Base-by-base conservation (phyloP, 1,139 yeast genomes). In the Suhomyces wounanorum region DNA sequence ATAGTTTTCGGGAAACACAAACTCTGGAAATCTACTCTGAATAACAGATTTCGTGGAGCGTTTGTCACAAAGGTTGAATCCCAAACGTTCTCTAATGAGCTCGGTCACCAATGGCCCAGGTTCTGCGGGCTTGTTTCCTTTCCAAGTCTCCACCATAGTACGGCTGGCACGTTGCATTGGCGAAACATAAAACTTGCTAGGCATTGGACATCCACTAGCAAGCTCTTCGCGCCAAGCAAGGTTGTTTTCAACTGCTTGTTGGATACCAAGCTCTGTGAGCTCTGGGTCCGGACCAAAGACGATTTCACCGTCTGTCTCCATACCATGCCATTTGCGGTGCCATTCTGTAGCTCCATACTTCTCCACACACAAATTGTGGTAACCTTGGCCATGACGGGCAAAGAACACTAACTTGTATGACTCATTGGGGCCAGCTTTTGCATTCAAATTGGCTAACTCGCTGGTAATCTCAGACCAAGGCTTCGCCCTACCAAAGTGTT, bases 261-360 rank as follows among this genome's bases (percentile, higher is more conserved):
- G 55, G 23, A 62, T 51, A 1, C 81, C 80, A 50, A 69, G 62
- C 2, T 62, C 68, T 14, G 79, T 75, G 55, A 77, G 70, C 41
- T 68, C 70, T 8, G 81, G 76, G 57, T 77, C 81, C 0, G 81
- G 81, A 2, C 73, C 82, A 75, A 78, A 75, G 2, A 67, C 70
- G n/a, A 72, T 64, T 38, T 73, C 69, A 11, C 77, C 80, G 54
- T 76, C 79, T 1, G 78, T 77, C 45, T 66, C 67, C 44, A 72
- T 50, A 44, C 65, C 67, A 43, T 73, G 69, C 79, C 80, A 76
- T 50, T 74, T 60, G 16, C 62, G 61, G 49, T 73, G 67, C 81
- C 81, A 77, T 8, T 59, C 74, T 16, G 67, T 63, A 31, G 73
- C 66, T 1, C 80, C 81, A 50, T 75, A 75, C 52, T 68, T 67